Conservation (phyloP, 169 alveolate species). For the Plasmodium falciparum region DNA sequence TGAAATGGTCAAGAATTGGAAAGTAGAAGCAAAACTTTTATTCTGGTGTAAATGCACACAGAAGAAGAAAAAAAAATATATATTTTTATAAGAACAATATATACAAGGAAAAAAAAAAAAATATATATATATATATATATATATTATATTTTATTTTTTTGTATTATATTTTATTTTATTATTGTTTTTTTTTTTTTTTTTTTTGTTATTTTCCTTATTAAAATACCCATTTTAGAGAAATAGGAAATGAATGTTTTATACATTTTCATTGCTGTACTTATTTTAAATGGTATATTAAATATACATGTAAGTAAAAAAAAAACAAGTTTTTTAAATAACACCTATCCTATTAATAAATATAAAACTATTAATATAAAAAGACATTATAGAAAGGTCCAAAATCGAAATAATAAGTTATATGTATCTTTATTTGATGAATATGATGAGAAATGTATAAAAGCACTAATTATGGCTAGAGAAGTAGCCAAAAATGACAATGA, state of each 20-base stretch:
- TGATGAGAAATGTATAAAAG: slow-evolving; percentile 67
- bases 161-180: not conserved
- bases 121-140: no score
- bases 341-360: slow-evolving; percentile 30
- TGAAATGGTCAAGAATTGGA: no score
- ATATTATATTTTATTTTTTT: not conserved
- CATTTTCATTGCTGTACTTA: slow-evolving; percentile 21
- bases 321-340: slow-evolving; percentile 22
- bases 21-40: no score
- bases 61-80: no score
- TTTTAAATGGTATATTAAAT: slow-evolving; percentile 29
- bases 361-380: slow-evolving; percentile 12
- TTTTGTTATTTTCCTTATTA: not conserved
- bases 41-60: no score
- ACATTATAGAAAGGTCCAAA: slow-evolving; percentile 15
- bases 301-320: slow-evolving; percentile 25
- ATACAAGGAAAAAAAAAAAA: no score
- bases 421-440: slow-evolving; percentile 57
- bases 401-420: slow-evolving; percentile 12
- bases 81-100: no score
- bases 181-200: not conserved
- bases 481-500: slow-evolving; percentile 69
- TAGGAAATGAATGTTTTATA: slow-evolving; percentile 53
- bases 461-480: slow-evolving; percentile 71
- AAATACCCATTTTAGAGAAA: not conserved